Base-by-base conservation (phyloP, 257 asterid species). In the Penstemon davidsonii region DNA sequence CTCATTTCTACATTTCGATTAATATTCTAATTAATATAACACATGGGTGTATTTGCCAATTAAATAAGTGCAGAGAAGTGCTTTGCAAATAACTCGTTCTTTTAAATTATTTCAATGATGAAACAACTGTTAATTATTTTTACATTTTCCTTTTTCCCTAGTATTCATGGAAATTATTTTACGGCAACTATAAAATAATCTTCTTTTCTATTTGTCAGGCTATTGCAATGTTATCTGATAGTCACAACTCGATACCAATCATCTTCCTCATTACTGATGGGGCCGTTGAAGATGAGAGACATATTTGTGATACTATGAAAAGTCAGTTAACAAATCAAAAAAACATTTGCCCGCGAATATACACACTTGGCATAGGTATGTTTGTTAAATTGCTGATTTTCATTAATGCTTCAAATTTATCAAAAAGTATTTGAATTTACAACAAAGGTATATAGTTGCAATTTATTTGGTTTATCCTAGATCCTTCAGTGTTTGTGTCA, bases 321-420 rank as follows among this genome's bases (percentile, higher is more conserved):
- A 73, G 70, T 47, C 81, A 72, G 73, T 69, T 88, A 53, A 64
- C 73, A 66, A 75, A 80, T 68, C 62, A 75, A 60, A 81, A 82
- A 70, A 69, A 78, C n/a, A 36, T 85, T 60, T 55, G 69, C 43
- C 96, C 99, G 54, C 89, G 96, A 55, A 83, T 93, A 74, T 84
- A 83, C 79, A 93, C 99, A 33, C 68, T 93, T 62, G 99, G 96
- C 72, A 87, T 93, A 66, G 99, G 99, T 93, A 85, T 70, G 76
- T 7, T 44, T 67, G 12, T 36, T 37, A 50, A 53, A 19, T 19
- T 55, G 7, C 41, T 54, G 12, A 11, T 66, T 10, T 42, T 25
- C 58, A 8, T 3, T 66, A 13, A 18, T 11, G n/a, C 25, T 38
- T 72, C 25, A 7, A 3, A 45, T 58, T 5, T 41, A 44, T 13